phyloP scores from a whole-genome alignment of 768 basidiomycete species.

The Calocybe gangraenosa region DNA sequence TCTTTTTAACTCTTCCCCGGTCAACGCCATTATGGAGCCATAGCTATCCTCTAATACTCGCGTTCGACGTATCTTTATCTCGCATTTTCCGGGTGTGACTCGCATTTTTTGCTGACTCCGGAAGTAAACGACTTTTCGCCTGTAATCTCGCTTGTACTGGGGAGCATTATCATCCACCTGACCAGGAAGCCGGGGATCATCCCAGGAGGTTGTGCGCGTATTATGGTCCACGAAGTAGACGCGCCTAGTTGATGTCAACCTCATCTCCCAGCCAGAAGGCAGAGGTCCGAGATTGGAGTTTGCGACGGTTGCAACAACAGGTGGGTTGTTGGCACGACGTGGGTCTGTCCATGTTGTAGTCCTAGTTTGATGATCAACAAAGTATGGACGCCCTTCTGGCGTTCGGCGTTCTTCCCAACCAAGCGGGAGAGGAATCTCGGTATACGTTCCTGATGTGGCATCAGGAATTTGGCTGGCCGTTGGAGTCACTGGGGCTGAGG shows the following conservation, averaged over 20 bases:
- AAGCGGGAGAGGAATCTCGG: conserved; percentile 71
- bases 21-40: conserved; percentile 76
- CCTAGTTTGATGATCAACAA: conserved; percentile 71
- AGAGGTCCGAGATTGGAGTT: conserved; percentile 72
- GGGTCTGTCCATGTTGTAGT: conserved; percentile 94
- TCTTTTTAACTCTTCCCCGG: conserved; percentile 66
- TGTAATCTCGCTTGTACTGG: conserved; percentile 94
- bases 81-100: conserved; percentile 74
- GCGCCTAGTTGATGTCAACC: conserved; percentile 75
- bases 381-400: conserved; percentile 74
- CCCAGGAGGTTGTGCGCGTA: conserved; percentile 87
- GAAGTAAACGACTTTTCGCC: conserved; percentile 91
- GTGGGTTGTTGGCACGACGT: conserved; percentile 51
- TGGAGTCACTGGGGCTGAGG: conserved; percentile 19
- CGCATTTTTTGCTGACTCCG: conserved; percentile 86
- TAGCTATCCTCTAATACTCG: conserved; percentile 88
- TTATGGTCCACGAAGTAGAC: conserved; percentile 96
- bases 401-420: conserved; percentile 94
- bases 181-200: conserved; percentile 84
- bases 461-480: conserved; percentile 14
- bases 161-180: conserved; percentile 84
- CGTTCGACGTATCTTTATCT: conserved; percentile 76
- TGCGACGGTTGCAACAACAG: conserved; percentile 44
- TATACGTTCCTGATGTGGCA: conserved; percentile 37
- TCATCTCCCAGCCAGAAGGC: conserved; percentile 95